Evolutionary conservation across 73 alveolate species (phyloP).

Genomic region (Durusdinium trenchii): DNA sequence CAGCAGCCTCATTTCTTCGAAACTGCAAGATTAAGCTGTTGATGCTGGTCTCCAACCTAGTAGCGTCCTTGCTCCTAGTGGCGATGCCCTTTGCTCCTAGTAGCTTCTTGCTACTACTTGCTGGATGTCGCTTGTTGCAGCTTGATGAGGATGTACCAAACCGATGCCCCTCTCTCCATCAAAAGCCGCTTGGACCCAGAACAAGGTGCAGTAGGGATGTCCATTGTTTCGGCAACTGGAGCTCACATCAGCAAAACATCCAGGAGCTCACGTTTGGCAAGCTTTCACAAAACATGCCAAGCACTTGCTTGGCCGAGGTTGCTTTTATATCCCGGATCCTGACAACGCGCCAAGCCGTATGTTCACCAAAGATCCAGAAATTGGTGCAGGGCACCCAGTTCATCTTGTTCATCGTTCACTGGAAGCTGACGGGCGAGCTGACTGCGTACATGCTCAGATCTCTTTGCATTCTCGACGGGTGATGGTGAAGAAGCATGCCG

Average conservation of each 20-base stretch:
- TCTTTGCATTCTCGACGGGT: conserved; percentile 97
- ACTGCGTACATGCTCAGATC: not conserved
- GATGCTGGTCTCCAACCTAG: not conserved
- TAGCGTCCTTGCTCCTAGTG: too few species aligned
- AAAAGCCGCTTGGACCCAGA: conserved; percentile 93
- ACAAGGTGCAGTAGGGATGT: too few species aligned
- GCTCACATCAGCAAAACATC: not conserved
- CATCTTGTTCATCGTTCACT: not conserved
- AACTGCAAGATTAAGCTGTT: too few species aligned
- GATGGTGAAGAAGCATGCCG: conserved; percentile 97
- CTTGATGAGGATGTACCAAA: conserved; percentile 96
- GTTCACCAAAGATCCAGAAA: conserved; percentile 91
- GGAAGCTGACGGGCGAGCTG: not conserved
- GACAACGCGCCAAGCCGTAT: conserved; percentile 96
- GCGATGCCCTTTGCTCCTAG: not conserved
- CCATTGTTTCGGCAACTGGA: not conserved
- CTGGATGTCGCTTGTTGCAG: not conserved
- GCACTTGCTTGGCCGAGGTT: not conserved
- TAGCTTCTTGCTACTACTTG: too few species aligned
- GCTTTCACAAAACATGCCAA: not conserved
- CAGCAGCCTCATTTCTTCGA: not conserved
- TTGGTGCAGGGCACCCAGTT: conserved; percentile 68
- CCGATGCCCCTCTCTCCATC: conserved; percentile 98
- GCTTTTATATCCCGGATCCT: conserved; percentile 96
- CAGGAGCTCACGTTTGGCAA: too few species aligned